Evolutionary conservation across 2,329 filamentous ascomycete species (phyloP), one percentile per base, ranked within the genome.

Genomic region (Rachicladosporium sp.): DNA sequence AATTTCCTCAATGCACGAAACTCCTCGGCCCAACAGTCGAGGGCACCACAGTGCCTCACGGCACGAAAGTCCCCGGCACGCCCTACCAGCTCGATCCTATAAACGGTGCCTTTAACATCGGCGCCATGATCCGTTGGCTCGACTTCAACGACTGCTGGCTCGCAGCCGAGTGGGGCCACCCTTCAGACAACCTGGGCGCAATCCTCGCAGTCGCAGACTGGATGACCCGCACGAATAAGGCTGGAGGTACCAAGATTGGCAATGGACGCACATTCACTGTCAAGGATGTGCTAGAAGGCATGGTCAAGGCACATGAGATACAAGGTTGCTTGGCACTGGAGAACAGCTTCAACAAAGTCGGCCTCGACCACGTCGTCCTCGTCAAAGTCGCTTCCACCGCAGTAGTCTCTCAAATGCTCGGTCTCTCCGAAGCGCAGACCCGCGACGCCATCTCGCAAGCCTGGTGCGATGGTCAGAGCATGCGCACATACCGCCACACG

Each of bases 71-170:
- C 33, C 85, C 84, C 31, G 91, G 91, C 50, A 96, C 91, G 27
- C 78, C 82, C 51, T 96, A 89, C 69, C 81, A 93, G 67, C 78
- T 98, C 52, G 91, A 96, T 62, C 91, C 91, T 30, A 79, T 96
- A 60, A 89, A 89, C 56, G 91, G 82, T 46, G 91, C 91, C 48
- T 96, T 98, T 77, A 96, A 96, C 73, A 96, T 96, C 55, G 91
- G 91, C 55, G 82, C 89, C 56, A 93, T 93, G 81, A 94, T 96
- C 68, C 77, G 91, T 60, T 98, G 91, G 91, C 76, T 98, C 56
- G 91, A 98, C 70, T 98, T 95, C 76, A 98, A 98, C 64, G 91
- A 98, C 74, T 96, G 89, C 77, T 98, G 89, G 91, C 74, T 96
- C 48, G 91, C 89, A 33, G 91, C 91, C 41, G 91, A 98, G 70